Evolutionary conservation across 768 basidiomycete species (phyloP).

Genomic region (Exsudoporus frostii): DNA sequence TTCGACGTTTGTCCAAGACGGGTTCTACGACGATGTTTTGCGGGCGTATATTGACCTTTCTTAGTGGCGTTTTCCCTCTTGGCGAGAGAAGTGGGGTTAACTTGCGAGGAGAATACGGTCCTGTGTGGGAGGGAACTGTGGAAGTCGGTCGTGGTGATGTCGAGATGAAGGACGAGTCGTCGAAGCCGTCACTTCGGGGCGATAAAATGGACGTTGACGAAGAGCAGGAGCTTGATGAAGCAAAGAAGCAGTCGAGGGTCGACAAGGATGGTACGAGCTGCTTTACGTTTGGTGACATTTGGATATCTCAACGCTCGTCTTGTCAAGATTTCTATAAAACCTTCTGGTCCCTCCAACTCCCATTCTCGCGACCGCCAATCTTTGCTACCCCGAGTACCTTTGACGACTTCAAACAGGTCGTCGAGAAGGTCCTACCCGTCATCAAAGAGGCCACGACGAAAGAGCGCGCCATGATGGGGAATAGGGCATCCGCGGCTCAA

Average conservation of each 20-base stretch:
- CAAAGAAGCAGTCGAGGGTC: slow-evolving; percentile 38
- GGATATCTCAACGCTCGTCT: slow-evolving; percentile 2
- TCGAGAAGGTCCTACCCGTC: slow-evolving; percentile 70
- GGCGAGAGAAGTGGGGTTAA: slow-evolving; percentile 92
- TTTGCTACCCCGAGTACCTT: slow-evolving; percentile 61
- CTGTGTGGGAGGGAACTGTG: slow-evolving; percentile 68
- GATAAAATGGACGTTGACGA: slow-evolving; percentile 67
- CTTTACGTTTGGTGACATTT: neutral
- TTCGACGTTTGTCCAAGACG: slow-evolving; percentile 83
- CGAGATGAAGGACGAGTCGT: slow-evolving; percentile 29
- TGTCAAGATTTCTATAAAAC: slow-evolving; percentile 72
- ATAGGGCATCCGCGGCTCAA: slow-evolving; percentile 43
- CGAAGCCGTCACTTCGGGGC: slow-evolving; percentile 32
- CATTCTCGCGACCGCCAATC: slow-evolving; percentile 75
- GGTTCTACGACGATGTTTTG: slow-evolving; percentile 83
- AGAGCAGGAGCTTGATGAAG: slow-evolving; percentile 23
- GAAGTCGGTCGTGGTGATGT: slow-evolving; percentile 36
- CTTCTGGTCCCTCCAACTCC: slow-evolving; percentile 87
- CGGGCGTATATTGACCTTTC: slow-evolving; percentile 83
- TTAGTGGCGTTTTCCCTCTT: slow-evolving; percentile 81
- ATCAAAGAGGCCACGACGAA: slow-evolving; percentile 86
- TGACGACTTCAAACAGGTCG: slow-evolving; percentile 62
- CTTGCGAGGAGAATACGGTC: slow-evolving; percentile 81
- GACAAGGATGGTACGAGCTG: slow-evolving; percentile 60
- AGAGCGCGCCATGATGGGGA: slow-evolving; percentile 86